Percentiles rank a stretch among this genome's conserved stretches.
Conservation (phyloP, 106 monocot genomes). For the Narthecium ossifragum region DNA sequence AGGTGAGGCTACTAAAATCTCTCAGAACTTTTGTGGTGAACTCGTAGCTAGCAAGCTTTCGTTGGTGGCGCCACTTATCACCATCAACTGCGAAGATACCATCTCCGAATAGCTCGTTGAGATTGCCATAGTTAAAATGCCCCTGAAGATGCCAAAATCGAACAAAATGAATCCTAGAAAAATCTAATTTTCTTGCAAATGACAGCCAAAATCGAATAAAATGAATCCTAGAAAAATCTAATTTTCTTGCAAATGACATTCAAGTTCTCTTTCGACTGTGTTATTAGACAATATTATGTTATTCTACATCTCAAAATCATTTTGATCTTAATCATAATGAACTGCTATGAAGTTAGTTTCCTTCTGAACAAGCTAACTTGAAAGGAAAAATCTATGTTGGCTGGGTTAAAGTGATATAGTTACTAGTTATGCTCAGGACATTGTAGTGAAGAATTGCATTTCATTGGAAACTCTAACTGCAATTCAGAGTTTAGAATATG, state of each 20-base stretch:
- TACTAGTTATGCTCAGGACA: too few relatives aligned
- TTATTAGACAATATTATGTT: not conserved
- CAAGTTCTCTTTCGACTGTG: not conserved
- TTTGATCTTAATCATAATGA: not conserved
- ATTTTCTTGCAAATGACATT: too few relatives aligned
- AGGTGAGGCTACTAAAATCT: slow-evolving; percentile 10
- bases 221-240: too few relatives aligned
- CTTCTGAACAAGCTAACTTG: too few relatives aligned
- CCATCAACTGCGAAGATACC: slow-evolving; percentile 31
- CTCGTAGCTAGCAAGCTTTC: slow-evolving; percentile 21
- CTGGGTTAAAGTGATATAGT: too few relatives aligned
- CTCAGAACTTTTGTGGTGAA: slow-evolving; percentile 9
- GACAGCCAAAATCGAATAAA: too few relatives aligned
- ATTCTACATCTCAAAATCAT: not conserved
- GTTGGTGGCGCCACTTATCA: slow-evolving; percentile 23
- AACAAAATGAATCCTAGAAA: too few relatives aligned
- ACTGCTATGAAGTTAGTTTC: not conserved
- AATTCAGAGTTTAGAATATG: too few relatives aligned
- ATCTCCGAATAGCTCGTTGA: slow-evolving; percentile 20
- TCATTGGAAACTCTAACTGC: too few relatives aligned
- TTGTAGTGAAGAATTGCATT: too few relatives aligned
- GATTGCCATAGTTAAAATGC: slow-evolving; percentile 5
- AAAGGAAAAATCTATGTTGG: too few relatives aligned
- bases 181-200: too few relatives aligned
- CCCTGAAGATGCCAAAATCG: slow-evolving; percentile 23